These are phyloP conservation scores for Colletotrichum caudatum DNA, from an alignment of 2,329 filamentous ascomycete species.

Conservation along the genomic window DNA sequence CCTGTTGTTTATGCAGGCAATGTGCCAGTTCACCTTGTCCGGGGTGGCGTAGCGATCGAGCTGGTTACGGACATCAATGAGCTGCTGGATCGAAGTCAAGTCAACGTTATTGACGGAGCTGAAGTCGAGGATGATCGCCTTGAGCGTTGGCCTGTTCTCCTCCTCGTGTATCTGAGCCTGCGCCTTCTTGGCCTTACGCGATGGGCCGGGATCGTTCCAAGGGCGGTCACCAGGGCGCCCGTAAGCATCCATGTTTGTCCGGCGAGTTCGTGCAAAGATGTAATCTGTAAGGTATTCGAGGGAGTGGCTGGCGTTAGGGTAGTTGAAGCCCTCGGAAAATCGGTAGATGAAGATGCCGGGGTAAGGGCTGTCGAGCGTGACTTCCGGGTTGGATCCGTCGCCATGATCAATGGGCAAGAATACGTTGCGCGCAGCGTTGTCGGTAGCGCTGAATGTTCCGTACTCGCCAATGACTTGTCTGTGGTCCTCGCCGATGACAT, in stretches of 20 bases:
- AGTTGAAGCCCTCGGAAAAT: conserved; percentile 95
- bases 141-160: conserved; percentile 74
- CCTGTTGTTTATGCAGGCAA: conserved; percentile 91
- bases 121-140: conserved; percentile 94
- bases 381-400: conserved; percentile 90
- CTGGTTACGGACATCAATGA: conserved; percentile 95
- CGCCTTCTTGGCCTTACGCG: conserved; percentile 58
- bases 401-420: conserved; percentile 88
- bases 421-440: conserved; percentile 74
- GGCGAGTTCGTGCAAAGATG: conserved; percentile 78
- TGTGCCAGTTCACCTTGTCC: conserved; percentile 91
- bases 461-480: conserved; percentile 63
- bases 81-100: conserved; percentile 88
- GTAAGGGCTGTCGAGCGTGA: conserved; percentile 84
- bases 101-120: conserved; percentile 94
- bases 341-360: conserved; percentile 97
- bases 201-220: conserved; percentile 93
- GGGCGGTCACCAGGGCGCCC: conserved; percentile 80
- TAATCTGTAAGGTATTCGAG: conserved; percentile 80
- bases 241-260: conserved; percentile 78
- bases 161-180: conserved; percentile 55
- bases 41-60: conserved; percentile 87
- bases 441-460: conserved; percentile 64
- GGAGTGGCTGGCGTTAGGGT: conserved; percentile 91
- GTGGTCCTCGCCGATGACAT: conserved; percentile 73